Percentiles rank a stretch among this genome's conserved stretches.
Evolutionary conservation across 768 basidiomycete species (phyloP).

Genomic region (Thelephora ganbajun): DNA sequence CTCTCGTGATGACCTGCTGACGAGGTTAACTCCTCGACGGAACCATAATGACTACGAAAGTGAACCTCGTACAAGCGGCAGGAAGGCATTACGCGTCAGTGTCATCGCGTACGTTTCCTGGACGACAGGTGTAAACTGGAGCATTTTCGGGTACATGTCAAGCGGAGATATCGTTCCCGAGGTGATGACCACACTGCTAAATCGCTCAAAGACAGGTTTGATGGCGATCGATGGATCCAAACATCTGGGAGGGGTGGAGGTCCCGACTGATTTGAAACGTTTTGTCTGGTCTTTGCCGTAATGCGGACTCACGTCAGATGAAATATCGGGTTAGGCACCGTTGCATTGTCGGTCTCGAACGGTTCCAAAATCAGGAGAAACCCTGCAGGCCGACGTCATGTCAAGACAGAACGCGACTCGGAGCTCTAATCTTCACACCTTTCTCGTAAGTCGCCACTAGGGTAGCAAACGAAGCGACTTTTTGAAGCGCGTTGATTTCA

Average conservation of each 20-base stretch:
- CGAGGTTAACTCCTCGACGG: slow-evolving; percentile 2
- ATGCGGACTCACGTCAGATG: slow-evolving; percentile 70
- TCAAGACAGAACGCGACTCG: not conserved
- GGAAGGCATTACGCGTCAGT: slow-evolving; percentile 86
- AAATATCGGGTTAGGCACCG: slow-evolving; percentile 96
- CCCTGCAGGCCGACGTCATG: slow-evolving; percentile 29
- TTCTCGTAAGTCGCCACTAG: slow-evolving; percentile 97
- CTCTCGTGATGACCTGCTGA: slow-evolving; percentile 84
- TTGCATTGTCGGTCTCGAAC: slow-evolving; percentile 96
- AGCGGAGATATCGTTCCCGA: slow-evolving; percentile 96
- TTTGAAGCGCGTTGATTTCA: slow-evolving; percentile 85
- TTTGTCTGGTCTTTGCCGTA: too few species aligned
- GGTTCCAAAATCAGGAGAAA: slow-evolving; percentile 96
- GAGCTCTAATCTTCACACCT: slow-evolving; percentile 30
- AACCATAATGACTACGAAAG: not conserved
- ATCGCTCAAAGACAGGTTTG: slow-evolving; percentile 94
- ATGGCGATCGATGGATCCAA: slow-evolving; percentile 96
- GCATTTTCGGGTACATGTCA: slow-evolving; percentile 99
- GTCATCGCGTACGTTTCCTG: slow-evolving; percentile 99
- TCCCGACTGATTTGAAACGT: not conserved
- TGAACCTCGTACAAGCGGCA: slow-evolving; percentile 59
- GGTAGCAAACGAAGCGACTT: slow-evolving; percentile 92
- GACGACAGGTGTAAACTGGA: slow-evolving; percentile 93
- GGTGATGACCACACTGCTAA: slow-evolving; percentile 96
- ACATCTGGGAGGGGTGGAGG: slow-evolving; percentile 40